Conservation (phyloP, 805 yeast genomes). For the Kuraishia cidri region DNA sequence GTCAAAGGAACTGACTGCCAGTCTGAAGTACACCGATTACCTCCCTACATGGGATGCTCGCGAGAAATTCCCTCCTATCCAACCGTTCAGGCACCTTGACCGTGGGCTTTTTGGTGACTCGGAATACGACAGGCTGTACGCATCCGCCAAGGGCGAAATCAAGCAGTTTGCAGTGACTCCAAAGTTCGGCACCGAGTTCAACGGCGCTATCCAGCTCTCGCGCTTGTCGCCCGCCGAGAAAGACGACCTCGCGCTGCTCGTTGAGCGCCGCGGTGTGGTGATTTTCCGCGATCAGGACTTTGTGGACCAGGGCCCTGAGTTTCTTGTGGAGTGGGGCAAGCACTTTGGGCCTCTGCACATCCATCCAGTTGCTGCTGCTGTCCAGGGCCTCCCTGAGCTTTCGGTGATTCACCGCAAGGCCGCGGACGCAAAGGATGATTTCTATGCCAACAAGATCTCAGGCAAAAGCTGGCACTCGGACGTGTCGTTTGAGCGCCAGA, state of each 20-base stretch:
- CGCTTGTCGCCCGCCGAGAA: constrained; percentile 27
- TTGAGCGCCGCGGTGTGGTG: constrained; percentile 38
- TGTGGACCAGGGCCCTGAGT: constrained; percentile 23
- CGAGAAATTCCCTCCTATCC: constrained; percentile 37
- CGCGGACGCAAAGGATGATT: constrained; percentile 12
- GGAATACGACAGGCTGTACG: constrained; percentile 37
- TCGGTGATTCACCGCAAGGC: constrained; percentile 29
- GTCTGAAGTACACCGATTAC: constrained; percentile 39
- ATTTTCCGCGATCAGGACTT: constrained; percentile 38
- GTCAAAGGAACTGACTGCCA: constrained; percentile 27
- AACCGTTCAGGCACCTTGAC: constrained; percentile 47
- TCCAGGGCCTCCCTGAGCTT: constrained; percentile 28
- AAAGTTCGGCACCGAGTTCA: constrained; percentile 30
- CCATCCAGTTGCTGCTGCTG: constrained; percentile 45
- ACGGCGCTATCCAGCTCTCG: constrained; percentile 30
- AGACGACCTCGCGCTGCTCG: constrained; percentile 36
- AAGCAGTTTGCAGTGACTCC: constrained; percentile 23
- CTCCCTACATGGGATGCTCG: constrained; percentile 61
- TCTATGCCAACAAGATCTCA: constrained; percentile 19
- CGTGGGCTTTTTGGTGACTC: constrained; percentile 57
- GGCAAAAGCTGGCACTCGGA: constrained; percentile 37
- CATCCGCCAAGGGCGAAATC: constrained; percentile 4
- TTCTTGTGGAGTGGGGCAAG: constrained; percentile 28
- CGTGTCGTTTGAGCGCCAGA: constrained; percentile 58
- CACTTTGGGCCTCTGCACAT: constrained; percentile 36